A percentile compares a stretch with the other conserved stretches of the same genome.
Conservation (phyloP, 1,284 basidiomycete species). For the Sparassis latifolia region DNA sequence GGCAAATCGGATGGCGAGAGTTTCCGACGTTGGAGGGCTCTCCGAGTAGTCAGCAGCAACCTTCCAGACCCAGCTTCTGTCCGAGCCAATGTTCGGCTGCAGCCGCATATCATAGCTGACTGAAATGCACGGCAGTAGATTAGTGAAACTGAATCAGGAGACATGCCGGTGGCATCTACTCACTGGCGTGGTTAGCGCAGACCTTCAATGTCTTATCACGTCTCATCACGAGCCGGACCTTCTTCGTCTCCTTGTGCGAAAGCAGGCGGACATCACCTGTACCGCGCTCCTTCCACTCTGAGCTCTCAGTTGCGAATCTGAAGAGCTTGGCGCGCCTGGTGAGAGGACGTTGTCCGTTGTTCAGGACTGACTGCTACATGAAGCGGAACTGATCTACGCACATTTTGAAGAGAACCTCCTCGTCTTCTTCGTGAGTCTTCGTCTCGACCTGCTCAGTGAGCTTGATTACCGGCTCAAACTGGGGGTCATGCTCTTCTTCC, state of each 20-base stretch:
- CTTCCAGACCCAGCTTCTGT: conserved; percentile 99
- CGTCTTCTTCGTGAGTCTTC: conserved; percentile 95
- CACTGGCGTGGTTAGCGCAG: conserved; percentile 96
- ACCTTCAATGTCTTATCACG: conserved; percentile 99
- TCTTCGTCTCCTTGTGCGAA: conserved; percentile 84
- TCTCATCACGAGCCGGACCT: conserved; percentile 96
- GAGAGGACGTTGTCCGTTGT: background rate
- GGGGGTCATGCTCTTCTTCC: conserved; percentile 85
- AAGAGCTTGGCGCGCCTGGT: conserved; percentile 96
- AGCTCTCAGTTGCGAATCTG: conserved; percentile 78
- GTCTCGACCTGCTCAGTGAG: conserved; percentile 95
- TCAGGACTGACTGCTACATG: too few species aligned
- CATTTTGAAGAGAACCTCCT: conserved; percentile 95
- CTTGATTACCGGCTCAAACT: conserved; percentile 96
- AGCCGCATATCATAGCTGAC: conserved; percentile 91
- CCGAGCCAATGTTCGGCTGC: conserved; percentile 97
- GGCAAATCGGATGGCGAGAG: conserved; percentile 96
- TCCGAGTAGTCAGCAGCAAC: conserved; percentile 95
- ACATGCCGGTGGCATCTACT: conserved; percentile 29
- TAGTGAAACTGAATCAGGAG: background rate
- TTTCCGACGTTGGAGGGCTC: conserved; percentile 83
- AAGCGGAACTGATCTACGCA: conserved; percentile 37
- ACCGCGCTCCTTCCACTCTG: conserved; percentile 97
- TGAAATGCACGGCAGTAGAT: conserved; percentile 27
- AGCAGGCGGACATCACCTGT: conserved; percentile 91